These are phyloP conservation scores for Leishmania turanica DNA, from an alignment of 208 protist species.

Conservation along the genomic window DNA sequence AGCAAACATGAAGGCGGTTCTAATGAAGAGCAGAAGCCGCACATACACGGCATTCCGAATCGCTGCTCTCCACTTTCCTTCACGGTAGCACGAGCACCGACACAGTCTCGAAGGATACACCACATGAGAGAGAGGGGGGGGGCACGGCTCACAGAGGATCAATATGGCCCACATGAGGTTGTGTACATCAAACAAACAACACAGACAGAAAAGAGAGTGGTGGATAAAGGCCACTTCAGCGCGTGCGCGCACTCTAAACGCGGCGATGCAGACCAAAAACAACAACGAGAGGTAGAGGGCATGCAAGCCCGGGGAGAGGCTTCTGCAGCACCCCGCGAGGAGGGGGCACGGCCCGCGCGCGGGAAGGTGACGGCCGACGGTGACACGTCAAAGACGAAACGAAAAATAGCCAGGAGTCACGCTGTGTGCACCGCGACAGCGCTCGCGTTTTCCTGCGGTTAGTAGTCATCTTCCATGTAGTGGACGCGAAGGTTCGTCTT, in stretches of 20 bases:
- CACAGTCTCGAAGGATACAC: background rate
- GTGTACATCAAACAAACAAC: background rate
- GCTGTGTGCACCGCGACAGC: background rate
- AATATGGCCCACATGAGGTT: background rate
- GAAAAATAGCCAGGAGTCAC: background rate
- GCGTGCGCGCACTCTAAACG: background rate
- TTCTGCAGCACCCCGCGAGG: too few relatives aligned
- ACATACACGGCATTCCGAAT: background rate
- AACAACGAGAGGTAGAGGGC: background rate
- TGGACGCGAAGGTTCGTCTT: slow-evolving; percentile 74
- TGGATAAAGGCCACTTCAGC: too few relatives aligned
- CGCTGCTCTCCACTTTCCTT: background rate
- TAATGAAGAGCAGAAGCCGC: background rate
- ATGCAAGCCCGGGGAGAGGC: too few relatives aligned
- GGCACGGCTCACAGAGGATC: background rate
- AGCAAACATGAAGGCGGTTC: background rate
- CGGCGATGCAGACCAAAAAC: background rate
- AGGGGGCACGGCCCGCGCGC: background rate
- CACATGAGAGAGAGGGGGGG: background rate
- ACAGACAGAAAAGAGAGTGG: background rate
- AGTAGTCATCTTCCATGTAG: slow-evolving; percentile 46
- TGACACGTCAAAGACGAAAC: background rate
- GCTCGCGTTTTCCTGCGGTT: background rate
- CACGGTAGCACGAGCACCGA: too few relatives aligned
- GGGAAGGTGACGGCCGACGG: background rate